A percentile compares a stretch with the other conserved stretches of the same genome.
Evolutionary conservation across 163 green algal genomes (phyloP).

Genomic region (Chlorella variabilis): DNA sequence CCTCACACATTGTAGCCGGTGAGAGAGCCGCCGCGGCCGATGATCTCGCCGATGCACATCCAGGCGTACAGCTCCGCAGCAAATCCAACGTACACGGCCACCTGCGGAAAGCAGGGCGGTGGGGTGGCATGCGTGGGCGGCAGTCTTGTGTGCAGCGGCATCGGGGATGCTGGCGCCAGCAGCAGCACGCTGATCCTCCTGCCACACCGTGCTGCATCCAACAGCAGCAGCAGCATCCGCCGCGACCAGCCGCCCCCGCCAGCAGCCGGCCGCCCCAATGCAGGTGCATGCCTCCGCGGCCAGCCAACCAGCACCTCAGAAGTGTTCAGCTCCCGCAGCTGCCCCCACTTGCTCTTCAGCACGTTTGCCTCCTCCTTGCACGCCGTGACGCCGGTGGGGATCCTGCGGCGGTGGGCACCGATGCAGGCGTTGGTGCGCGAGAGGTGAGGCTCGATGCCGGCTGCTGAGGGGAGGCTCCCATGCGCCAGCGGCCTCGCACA

Average conservation of each 20-base stretch:
- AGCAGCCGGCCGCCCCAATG: no score
- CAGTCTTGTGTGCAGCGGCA: neutral
- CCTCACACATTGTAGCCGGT: conserved; percentile 62
- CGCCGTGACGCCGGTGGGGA: conserved; percentile 40
- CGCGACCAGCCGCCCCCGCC: no score
- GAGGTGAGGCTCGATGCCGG: neutral
- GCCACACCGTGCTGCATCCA: no score
- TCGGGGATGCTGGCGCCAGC: neutral
- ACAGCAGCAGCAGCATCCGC: no score
- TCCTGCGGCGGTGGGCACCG: conserved; percentile 41
- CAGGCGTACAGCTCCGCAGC: conserved; percentile 79
- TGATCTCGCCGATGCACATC: conserved; percentile 84
- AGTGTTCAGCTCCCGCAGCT: conserved; percentile 59
- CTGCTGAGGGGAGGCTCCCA: no score
- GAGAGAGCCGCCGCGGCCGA: conserved; percentile 64
- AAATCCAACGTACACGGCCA: conserved; percentile 69
- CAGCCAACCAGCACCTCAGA: conserved; percentile 52
- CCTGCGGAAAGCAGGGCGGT: conserved; percentile 29
- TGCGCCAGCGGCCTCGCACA: no score
- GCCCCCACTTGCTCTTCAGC: conserved; percentile 46
- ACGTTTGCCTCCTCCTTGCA: conserved; percentile 55
- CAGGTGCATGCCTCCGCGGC: no score
- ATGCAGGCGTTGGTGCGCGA: no score
- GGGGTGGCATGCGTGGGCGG: neutral
- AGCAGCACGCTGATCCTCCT: no score